Evolutionary conservation across 2,329 filamentous ascomycete genomes (phyloP).

Genomic region (Alternaria rosae): DNA sequence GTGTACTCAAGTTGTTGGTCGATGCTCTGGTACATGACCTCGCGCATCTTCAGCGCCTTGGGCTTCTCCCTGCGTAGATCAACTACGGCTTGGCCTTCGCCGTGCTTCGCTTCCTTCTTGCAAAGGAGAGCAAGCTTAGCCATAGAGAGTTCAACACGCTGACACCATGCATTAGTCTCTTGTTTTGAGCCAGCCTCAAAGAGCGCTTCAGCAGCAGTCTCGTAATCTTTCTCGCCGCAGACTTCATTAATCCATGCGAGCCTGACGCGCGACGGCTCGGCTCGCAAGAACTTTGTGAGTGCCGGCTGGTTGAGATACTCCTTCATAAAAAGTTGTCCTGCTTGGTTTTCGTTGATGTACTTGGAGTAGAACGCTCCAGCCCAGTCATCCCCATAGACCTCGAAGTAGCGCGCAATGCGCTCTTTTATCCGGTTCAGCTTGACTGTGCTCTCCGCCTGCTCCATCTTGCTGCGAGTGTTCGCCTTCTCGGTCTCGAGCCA

Average conservation of each 20-base stretch:
- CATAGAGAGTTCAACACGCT: constrained; percentile 89
- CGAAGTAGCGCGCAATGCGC: constrained; percentile 62
- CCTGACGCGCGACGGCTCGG: constrained; percentile 73
- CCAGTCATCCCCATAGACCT: constrained; percentile 70
- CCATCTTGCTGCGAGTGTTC: constrained; percentile 43
- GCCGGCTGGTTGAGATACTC: constrained; percentile 73
- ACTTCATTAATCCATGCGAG: constrained; percentile 97
- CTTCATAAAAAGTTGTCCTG: constrained; percentile 65
- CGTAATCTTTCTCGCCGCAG: constrained; percentile 75
- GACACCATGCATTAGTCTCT: constrained; percentile 87
- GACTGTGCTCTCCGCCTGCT: constrained; percentile 43
- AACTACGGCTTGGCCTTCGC: constrained; percentile 44
- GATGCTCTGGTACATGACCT: constrained; percentile 43
- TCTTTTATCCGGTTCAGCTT: constrained; percentile 55
- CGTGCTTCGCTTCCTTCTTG: constrained; percentile 56
- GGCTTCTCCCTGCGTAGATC: constrained; percentile 29
- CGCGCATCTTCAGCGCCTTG: constrained; percentile 52
- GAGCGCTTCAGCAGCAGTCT: constrained; percentile 74
- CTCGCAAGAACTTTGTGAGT: constrained; percentile 80
- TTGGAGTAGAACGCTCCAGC: constrained; percentile 82
- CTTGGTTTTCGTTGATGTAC: constrained; percentile 66
- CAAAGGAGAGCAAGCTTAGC: constrained; percentile 75
- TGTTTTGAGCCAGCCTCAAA: constrained; percentile 72
- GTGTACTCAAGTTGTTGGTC: constrained; percentile 73
- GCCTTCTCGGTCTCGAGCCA: constrained; percentile 47